Percentiles rank a stretch among this genome's conserved stretches.
phyloP scores from a whole-genome alignment of 116 monocot genomes.

The Cymodocea nodosa region DNA sequence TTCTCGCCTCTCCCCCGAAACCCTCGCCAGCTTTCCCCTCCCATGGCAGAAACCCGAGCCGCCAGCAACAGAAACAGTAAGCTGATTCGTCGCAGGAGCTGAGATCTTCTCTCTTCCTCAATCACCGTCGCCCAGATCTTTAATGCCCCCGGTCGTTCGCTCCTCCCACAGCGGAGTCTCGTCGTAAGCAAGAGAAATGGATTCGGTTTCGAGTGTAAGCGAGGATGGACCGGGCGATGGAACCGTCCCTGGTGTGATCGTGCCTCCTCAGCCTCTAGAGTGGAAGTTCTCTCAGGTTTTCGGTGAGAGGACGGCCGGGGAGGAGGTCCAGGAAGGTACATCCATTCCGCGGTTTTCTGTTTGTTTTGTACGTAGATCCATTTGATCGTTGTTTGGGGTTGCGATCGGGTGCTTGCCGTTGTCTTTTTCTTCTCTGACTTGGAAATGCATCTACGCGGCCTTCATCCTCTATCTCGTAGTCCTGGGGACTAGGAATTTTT shows the following conservation, averaged over 20 bases:
- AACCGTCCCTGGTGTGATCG: conserved; percentile 3
- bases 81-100: not conserved
- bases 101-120: conserved; percentile 1
- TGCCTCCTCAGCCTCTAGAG: conserved; percentile 34
- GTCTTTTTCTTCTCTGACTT: not conserved
- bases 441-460: no score
- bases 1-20: not conserved
- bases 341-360: not conserved
- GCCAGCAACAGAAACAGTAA: not conserved
- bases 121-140: not conserved
- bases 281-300: conserved; percentile 93
- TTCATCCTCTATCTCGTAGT: not conserved
- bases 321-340: conserved; percentile 70
- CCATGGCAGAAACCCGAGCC: conserved; percentile 1
- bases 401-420: not conserved
- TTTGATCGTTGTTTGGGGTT: not conserved
- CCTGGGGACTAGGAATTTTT: not conserved
- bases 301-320: conserved; percentile 74
- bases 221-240: conserved; percentile 14
- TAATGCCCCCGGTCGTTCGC: not conserved
- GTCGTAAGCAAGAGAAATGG: not conserved
- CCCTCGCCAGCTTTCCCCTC: conserved; percentile 1
- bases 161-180: not conserved
- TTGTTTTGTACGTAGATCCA: not conserved
- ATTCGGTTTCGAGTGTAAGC: conserved; percentile 22